A percentile compares a stretch with the other conserved stretches of the same genome.
phyloP scores from a whole-genome alignment of 345 rosid genomes.

The Salix exigua region DNA sequence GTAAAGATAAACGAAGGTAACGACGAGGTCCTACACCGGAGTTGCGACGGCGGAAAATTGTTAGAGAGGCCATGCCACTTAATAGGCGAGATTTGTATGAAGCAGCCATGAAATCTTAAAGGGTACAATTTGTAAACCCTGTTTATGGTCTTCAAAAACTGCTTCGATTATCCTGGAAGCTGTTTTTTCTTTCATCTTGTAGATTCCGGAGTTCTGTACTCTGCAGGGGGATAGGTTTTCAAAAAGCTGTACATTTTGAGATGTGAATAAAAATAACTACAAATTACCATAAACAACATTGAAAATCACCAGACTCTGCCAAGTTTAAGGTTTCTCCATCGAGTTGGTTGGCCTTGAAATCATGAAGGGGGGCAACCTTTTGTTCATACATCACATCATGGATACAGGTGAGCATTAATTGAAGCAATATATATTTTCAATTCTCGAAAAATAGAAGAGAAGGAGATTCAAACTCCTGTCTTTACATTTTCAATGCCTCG shows the following conservation, averaged over 20 bases:
- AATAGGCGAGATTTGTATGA: constrained; percentile 46
- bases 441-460: too few species aligned
- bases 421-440: too few species aligned
- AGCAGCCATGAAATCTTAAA: constrained; percentile 31
- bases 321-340: too few species aligned
- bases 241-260: background rate
- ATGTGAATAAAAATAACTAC: too few species aligned
- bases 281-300: background rate
- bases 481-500: background rate
- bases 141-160: background rate
- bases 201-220: background rate
- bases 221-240: background rate
- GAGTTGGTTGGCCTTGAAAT: too few species aligned
- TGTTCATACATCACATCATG: too few species aligned
- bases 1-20: background rate
- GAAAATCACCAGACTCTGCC: too few species aligned
- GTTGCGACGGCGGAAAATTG: background rate
- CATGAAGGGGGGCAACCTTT: too few species aligned
- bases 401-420: too few species aligned
- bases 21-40: background rate
- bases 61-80: constrained; percentile 32
- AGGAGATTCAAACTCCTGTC: background rate
- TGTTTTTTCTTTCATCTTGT: background rate
- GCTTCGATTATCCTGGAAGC: background rate
- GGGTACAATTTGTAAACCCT: constrained; percentile 4